Conservation (phyloP, 148 eudicot genomes). For the Drosera capensis region DNA sequence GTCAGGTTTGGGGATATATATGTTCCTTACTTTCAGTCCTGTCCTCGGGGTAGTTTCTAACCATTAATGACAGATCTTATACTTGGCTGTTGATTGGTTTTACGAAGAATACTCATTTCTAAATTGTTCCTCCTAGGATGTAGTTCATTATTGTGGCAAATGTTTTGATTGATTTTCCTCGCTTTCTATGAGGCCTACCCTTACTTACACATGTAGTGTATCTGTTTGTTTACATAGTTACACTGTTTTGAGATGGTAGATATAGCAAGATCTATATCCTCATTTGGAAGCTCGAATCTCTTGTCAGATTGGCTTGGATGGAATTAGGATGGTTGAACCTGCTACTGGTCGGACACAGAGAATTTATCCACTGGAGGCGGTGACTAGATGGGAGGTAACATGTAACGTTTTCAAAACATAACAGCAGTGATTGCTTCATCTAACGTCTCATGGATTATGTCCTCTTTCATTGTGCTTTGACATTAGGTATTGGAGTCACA, state of each 20-base stretch:
- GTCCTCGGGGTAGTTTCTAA: too few species aligned
- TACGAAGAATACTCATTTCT: too few species aligned
- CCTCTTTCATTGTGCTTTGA: neutral
- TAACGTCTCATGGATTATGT: neutral
- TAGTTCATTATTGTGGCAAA: too few species aligned
- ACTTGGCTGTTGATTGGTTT: too few species aligned
- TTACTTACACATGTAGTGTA: too few species aligned
- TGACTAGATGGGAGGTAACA: slow-evolving; percentile 72
- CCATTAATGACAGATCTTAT: neutral
- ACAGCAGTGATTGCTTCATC: neutral
- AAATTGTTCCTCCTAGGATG: too few species aligned
- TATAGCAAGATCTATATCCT: neutral
- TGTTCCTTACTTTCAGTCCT: neutral
- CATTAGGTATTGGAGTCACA: slow-evolving; percentile 66
- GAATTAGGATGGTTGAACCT: slow-evolving; percentile 77
- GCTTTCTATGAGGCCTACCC: too few species aligned
- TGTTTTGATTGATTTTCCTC: too few species aligned
- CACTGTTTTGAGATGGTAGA: neutral
- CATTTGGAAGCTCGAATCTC: neutral
- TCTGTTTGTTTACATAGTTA: neutral
- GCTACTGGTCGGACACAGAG: slow-evolving; percentile 53
- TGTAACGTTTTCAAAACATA: neutral
- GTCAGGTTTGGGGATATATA: slow-evolving; percentile 43
- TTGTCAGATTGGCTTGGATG: slow-evolving; percentile 81
- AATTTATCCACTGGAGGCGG: slow-evolving; percentile 66